Evolutionary conservation across 306 rosid genomes (phyloP), one percentile per base, ranked within the genome.

Genomic region (Echinosophora koreensis): DNA sequence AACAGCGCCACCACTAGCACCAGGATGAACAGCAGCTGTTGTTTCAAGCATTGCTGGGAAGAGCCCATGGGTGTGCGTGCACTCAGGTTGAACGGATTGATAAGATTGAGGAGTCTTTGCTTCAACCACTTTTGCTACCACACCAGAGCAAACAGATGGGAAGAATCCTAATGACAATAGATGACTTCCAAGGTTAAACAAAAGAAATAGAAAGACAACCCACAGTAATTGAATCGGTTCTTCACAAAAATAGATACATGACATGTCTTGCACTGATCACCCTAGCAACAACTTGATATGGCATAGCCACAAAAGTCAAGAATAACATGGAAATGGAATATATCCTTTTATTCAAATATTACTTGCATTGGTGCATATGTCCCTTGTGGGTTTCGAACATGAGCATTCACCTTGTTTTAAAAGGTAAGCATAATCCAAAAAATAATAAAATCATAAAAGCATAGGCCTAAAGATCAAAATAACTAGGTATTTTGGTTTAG

Each of bases 1-100:
- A 52, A 95, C 93, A 77, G 97, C 94, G 41, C 97, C 99, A 60
- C 99, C 97, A 85, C 99, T 95, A 81, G 96, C 90, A 62, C 99
- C 99, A 13, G 99, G 97, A 83, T 92, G 97, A 86, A 95, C 91
- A 68, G 97, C 89, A 27, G 99, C 96, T 47, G 97, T 92, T 74
- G 98, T 92, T 89, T 95, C 97, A 32, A 95, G 92, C 97, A 92
- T 95, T 59, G 81, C 96, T 4, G 96, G 97, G 73, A 88, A 81
- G 67, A 65, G 58, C 71, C 64, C 83, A 30, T 49, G 67, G 6
- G 79, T 62, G 71, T 74, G 79, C 87, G 75, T 42, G 55, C 70
- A 81, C 84, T 76, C 90, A 34, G 78, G 72, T 71, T 74, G 85
- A 69, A 79, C 44, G 51, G 86, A 74, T 38, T 69, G 88, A 87